A percentile compares a stretch with the other conserved stretches of the same genome.
Conservation (phyloP, 805 yeast genomes). For the Kregervanrija pseudodelftensis region DNA sequence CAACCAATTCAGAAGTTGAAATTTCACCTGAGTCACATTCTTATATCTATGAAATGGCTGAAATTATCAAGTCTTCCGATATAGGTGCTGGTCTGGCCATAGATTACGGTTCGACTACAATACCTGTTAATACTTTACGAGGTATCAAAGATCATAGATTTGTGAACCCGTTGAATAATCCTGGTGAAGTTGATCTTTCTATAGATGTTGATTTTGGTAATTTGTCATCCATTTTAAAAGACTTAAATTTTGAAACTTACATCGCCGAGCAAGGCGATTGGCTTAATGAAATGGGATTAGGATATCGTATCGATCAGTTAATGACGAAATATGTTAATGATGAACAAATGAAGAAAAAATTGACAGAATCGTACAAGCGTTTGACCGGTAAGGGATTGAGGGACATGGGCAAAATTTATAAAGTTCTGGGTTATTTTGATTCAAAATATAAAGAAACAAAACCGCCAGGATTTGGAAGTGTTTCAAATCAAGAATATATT, state of each 20-base stretch:
- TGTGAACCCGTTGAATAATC: constrained; percentile 66
- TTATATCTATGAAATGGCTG: constrained; percentile 46
- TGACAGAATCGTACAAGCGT: constrained; percentile 52
- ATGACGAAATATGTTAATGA: constrained; percentile 32
- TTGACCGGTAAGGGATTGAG: constrained; percentile 52
- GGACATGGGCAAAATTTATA: constrained; percentile 73
- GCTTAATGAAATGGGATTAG: constrained; percentile 70
- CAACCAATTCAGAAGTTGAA: constrained; percentile 55
- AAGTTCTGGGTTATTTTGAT: constrained; percentile 49
- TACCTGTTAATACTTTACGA: constrained; percentile 67
- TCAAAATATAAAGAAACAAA: constrained; percentile 32
- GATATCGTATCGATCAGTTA: constrained; percentile 57
- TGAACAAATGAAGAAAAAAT: constrained; percentile 40
- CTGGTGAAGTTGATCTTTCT: constrained; percentile 77
- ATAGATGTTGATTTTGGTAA: constrained; percentile 78
- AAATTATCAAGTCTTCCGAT: constrained; percentile 25
- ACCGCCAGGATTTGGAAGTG: constrained; percentile 53
- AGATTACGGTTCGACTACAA: constrained; percentile 67
- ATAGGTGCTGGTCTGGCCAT: constrained; percentile 63
- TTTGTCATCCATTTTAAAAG: constrained; percentile 32
- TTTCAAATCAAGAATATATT: too few species aligned
- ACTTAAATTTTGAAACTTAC: constrained; percentile 16
- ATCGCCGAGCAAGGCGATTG: constrained; percentile 66
- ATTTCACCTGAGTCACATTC: constrained; percentile 68
- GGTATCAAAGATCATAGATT: constrained; percentile 68